Evolutionary conservation across 495 filamentous ascomycete genomes (phyloP), one percentile per base, ranked within the genome.

Genomic region (Diplogelasinospora grovesii): DNA sequence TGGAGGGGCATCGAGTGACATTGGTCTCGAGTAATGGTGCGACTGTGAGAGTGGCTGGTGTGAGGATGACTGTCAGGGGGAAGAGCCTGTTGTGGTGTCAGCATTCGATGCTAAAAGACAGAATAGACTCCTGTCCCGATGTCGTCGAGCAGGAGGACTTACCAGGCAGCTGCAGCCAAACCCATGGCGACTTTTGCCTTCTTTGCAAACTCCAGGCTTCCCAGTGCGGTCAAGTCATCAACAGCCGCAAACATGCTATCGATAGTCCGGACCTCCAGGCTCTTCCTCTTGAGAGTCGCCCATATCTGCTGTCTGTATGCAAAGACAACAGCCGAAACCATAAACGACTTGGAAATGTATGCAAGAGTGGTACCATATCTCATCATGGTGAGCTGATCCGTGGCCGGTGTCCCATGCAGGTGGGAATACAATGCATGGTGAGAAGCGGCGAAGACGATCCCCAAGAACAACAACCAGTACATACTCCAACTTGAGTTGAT

Each of bases 181-280:
- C 50, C 27, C 41, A 59, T 32, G 3, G 59, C 54, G 16, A 64
- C 34, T 48, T 48, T 54, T 8, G 59, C 59, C 23, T 56, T 50
- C 37, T 46, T 59, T 19, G 48, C 29, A 21, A 64, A 49, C 31
- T 66, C 63, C 32, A 41, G 36, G 28, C 60, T 66, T 20, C 46
- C 32, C 38, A 66, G 11, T 10, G 56, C 52, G 19, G 42, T 42
- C 20, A 57, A 30, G 30, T 66, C 63, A 10, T 60, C 49, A 0
- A 52, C 47, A 3, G 56, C 57, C 3, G 59, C 48, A 33, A 64
- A 64, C 13, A 65, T 28, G 20, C 56, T 54, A 41, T 64, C 60
- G 16, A 65, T 51, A 36, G 58, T 50, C 25, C 36, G 37, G 6
- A 59, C 44, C 22, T 36, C 40, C 22, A 59, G 25, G 2, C 27